These are phyloP conservation scores for Crotalaria pallida DNA, from an alignment of 306 rosid species.

Conservation along the genomic window DNA sequence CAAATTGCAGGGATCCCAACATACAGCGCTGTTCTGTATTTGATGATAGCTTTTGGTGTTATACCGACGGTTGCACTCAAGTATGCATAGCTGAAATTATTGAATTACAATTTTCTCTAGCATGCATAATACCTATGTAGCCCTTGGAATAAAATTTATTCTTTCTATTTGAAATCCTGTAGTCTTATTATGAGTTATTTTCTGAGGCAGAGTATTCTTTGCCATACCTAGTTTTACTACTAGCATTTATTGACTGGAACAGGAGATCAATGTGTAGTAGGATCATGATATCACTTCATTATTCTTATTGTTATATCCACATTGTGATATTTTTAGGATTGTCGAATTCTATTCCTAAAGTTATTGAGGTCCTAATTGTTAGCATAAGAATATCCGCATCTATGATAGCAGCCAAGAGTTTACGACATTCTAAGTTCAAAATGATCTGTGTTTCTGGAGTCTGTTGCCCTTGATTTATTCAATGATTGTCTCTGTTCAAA, in stretches of 20 bases:
- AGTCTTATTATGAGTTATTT: background rate
- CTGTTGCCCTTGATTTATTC: constrained; percentile 7
- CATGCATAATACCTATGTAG: background rate
- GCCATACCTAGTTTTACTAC: background rate
- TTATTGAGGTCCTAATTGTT: background rate
- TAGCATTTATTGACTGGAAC: background rate
- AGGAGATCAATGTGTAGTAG: background rate
- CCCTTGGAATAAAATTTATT: background rate
- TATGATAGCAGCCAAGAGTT: background rate
- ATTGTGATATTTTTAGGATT: background rate
- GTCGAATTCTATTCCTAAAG: background rate
- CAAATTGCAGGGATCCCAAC: constrained; percentile 57
- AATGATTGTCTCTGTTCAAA: constrained; percentile 5
- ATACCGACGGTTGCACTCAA: constrained; percentile 72
- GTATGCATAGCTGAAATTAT: constrained; percentile 40
- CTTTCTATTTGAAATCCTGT: background rate
- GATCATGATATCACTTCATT: background rate
- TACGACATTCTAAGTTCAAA: background rate
- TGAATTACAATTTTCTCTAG: constrained; percentile 6
- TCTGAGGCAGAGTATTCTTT: background rate
- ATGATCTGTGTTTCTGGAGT: background rate
- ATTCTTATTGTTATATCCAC: background rate
- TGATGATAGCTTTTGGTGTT: constrained; percentile 74
- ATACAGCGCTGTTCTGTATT: constrained; percentile 35
- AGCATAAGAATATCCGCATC: background rate